Conservation (phyloP, 2,329 filamentous ascomycete genomes). For the Trichoderma sp. region DNA sequence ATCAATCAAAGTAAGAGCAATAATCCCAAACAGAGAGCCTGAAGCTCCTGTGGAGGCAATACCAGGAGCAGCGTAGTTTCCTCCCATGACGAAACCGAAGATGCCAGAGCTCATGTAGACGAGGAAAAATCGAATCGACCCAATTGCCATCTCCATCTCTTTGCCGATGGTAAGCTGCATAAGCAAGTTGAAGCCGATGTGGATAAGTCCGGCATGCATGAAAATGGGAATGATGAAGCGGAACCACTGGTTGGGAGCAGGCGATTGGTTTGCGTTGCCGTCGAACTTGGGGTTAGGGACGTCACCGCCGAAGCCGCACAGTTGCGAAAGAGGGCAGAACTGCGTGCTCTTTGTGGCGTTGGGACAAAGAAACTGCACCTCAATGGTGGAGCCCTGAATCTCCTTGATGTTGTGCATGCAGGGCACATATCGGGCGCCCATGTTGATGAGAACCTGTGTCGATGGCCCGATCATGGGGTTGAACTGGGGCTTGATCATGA, state of each 20-base stretch:
- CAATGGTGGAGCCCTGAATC: slow-evolving; percentile 55
- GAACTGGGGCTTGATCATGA: slow-evolving; percentile 79
- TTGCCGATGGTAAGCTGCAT: slow-evolving; percentile 86
- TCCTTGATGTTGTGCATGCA: slow-evolving; percentile 86
- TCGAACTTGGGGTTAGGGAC: slow-evolving; percentile 67
- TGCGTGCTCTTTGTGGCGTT: slow-evolving; percentile 66
- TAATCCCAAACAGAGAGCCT: slow-evolving; percentile 85
- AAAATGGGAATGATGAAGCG: slow-evolving; percentile 96
- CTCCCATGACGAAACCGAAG: slow-evolving; percentile 92
- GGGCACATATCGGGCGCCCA: slow-evolving; percentile 88
- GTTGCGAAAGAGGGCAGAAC: slow-evolving; percentile 70
- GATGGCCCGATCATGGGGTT: slow-evolving; percentile 98
- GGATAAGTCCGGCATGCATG: slow-evolving; percentile 88
- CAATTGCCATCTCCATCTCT: slow-evolving; percentile 91
- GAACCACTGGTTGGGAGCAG: slow-evolving; percentile 90
- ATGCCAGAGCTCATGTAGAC: slow-evolving; percentile 92
- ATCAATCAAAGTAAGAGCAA: slow-evolving; percentile 85
- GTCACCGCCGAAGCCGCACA: slow-evolving; percentile 79
- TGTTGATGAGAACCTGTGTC: slow-evolving; percentile 87
- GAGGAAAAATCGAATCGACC: slow-evolving; percentile 80
- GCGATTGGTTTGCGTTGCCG: slow-evolving; percentile 48
- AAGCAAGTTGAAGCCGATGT: slow-evolving; percentile 94
- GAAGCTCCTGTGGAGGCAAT: slow-evolving; percentile 88
- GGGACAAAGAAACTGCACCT: slow-evolving; percentile 75
- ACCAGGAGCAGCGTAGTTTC: slow-evolving; percentile 83